Evolutionary conservation across 2,329 filamentous ascomycete species (phyloP), one percentile per base, ranked within the genome.

Genomic region (Berkeleyomyces rouxiae): DNA sequence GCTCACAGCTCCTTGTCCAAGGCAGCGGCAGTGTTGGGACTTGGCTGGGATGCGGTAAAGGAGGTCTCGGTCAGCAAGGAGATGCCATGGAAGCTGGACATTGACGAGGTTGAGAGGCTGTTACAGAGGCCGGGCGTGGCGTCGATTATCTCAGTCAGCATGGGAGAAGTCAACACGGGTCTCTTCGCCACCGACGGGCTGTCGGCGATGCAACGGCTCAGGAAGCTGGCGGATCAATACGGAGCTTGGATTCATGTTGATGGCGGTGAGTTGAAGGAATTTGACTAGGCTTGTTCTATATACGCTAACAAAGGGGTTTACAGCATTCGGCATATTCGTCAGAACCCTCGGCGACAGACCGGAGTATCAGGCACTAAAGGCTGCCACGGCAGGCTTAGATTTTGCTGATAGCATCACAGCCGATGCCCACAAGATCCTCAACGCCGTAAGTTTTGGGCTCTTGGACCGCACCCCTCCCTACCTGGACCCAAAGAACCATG

Each of bases 401-500:
- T 76, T 95, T 2, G 90, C 88, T 2, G 90, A 96, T 70, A 95
- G 88, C 59, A 90, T 96, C 67, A 85, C 89, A 0, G 85, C 87
- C 2, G 91, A 96, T 69, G 87, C 82, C 0, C 92, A 97, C 72
- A 96, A 96, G 70, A 75, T 96, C n/a, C 79, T 97, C 65, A 96
- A 96, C 67, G 90, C 96, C 55, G 83, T 85, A 72, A 65, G 81
- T 78, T 39, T 40, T 11, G 4, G 23, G 16, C 3, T 11, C 11
- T 46, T 11, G 43, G 11, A 46, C 33, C 11, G n/a, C 4, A 39
- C 47, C 47, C 23, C 16, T 11, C 16, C 13, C 51, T n/a, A 31
- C 13, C 13, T 55, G 9, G 13, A 6, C 23, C 33, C 31, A 33
- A 7, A 37, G 33, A 23, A 9, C 7, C 53, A 60, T 63, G 16